Percentiles rank a stretch among this genome's conserved stretches.
Conservation (phyloP, 176 grass and related monocot genomes). For the Phragmites australis region DNA sequence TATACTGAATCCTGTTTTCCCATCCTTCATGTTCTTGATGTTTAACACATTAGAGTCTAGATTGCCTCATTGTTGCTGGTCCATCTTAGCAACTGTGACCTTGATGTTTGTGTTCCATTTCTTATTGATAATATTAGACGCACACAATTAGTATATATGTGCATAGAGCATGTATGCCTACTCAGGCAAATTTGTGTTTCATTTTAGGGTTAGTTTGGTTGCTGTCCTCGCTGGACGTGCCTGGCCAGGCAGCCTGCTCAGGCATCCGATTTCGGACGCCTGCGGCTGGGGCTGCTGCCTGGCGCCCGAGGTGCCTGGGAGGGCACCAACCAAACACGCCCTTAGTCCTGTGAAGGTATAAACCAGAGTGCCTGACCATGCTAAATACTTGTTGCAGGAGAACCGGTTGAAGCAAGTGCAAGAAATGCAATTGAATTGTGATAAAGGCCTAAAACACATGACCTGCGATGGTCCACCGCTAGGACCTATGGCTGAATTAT, state of each 20-base stretch:
- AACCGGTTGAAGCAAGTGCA: slow-evolving; percentile 91
- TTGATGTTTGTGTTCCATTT: slow-evolving; percentile 7
- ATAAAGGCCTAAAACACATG: slow-evolving; percentile 74
- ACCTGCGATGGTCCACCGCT: slow-evolving; percentile 41
- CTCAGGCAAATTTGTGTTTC: neutral
- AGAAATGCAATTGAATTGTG: slow-evolving; percentile 82
- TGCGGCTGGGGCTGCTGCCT: too few species aligned
- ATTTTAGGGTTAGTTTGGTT: neutral
- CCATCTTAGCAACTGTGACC: neutral
- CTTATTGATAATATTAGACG: neutral
- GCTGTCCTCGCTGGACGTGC: too few species aligned
- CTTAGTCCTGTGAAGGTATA: neutral
- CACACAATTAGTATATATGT: neutral
- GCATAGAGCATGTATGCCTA: neutral
- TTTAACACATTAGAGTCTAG: neutral
- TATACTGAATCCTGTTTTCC: neutral
- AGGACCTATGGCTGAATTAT: slow-evolving; percentile 53
- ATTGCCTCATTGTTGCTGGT: neutral
- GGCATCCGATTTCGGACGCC: too few species aligned
- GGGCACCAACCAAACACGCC: too few species aligned
- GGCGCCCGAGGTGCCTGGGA: too few species aligned
- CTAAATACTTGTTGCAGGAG: slow-evolving; percentile 54
- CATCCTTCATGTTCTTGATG: neutral
- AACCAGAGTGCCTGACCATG: neutral
- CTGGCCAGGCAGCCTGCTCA: too few species aligned